Conservation (phyloP, 805 yeast genomes). For the Starmerella vaccinii region DNA sequence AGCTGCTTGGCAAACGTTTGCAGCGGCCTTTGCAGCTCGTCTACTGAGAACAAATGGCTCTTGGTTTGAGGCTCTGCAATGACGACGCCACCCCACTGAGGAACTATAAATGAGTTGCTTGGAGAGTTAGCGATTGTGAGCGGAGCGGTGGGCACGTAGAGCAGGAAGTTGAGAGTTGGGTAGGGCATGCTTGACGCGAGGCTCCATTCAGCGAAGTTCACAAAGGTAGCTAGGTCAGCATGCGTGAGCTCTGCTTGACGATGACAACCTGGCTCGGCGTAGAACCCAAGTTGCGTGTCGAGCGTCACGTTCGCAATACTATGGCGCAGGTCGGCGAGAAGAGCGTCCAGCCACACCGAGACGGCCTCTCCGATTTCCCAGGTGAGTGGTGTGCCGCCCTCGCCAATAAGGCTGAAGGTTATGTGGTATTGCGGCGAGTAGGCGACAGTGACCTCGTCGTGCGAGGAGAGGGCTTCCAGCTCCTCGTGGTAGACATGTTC, state of each 20-base stretch:
- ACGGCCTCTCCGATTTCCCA: conserved; percentile 65
- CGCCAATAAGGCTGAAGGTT: conserved; percentile 64
- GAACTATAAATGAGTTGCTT: conserved; percentile 59
- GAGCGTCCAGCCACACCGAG: conserved; percentile 41
- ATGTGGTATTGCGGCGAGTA: conserved; percentile 61
- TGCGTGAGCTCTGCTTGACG: conserved; percentile 34
- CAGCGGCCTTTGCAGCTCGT: conserved; percentile 46
- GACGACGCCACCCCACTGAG: conserved; percentile 83
- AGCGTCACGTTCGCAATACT: conserved; percentile 60
- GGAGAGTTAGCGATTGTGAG: conserved; percentile 37
- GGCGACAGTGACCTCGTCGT: conserved; percentile 31
- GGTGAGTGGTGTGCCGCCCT: conserved; percentile 43
- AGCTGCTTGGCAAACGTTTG: conserved; percentile 67
- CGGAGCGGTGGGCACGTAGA: conserved; percentile 55
- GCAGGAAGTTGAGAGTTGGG: conserved; percentile 61
- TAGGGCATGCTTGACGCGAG: conserved; percentile 45
- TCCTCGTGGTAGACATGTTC: conserved; percentile 39
- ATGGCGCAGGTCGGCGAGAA: conserved; percentile 41
- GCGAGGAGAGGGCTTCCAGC: neutral
- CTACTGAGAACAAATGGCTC: conserved; percentile 25
- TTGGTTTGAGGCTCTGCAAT: conserved; percentile 36
- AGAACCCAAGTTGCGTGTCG: conserved; percentile 70
- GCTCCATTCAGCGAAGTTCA: conserved; percentile 82
- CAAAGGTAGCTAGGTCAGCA: conserved; percentile 57
- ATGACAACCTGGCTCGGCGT: conserved; percentile 34